Evolutionary conservation across 345 rosid species (phyloP).

Genomic region (Gossypium sturtianum): DNA sequence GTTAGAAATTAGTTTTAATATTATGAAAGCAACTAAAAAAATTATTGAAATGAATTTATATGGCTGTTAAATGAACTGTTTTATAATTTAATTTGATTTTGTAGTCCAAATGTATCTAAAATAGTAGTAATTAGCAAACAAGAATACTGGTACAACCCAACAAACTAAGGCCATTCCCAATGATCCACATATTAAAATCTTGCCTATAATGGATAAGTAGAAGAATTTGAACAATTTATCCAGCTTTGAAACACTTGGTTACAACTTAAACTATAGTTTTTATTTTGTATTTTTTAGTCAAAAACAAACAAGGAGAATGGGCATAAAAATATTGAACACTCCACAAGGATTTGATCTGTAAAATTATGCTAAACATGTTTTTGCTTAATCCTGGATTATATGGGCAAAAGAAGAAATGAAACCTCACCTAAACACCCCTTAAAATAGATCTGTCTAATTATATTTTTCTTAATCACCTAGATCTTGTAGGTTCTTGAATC

Average conservation of each 20-base stretch:
- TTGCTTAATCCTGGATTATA: not conserved
- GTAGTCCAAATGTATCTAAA: too few relatives aligned
- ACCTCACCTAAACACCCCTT: constrained; percentile 14
- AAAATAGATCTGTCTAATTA: not conserved
- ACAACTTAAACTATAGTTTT: not conserved
- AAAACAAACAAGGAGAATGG: not conserved
- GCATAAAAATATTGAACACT: not conserved
- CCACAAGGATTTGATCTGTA: constrained; percentile 9
- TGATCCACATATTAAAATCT: too few relatives aligned
- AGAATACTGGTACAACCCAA: too few relatives aligned
- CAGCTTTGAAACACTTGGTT: not conserved
- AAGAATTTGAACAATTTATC: too few relatives aligned
- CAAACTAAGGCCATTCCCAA: too few relatives aligned
- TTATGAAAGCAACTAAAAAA: too few relatives aligned
- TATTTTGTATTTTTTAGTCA: not conserved
- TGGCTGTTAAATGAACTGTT: too few relatives aligned
- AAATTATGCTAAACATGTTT: constrained; percentile 8
- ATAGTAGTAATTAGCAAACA: too few relatives aligned
- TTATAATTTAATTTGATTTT: too few relatives aligned
- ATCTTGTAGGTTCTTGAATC: not conserved
- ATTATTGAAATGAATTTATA: too few relatives aligned
- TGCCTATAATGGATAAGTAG: too few relatives aligned
- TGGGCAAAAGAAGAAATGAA: constrained; percentile 9
- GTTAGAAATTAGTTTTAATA: too few relatives aligned
- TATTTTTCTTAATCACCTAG: not conserved